These are phyloP conservation scores for Bipolaris gigantea DNA, from an alignment of 2,329 filamentous ascomycete species.

Conservation along the genomic window DNA sequence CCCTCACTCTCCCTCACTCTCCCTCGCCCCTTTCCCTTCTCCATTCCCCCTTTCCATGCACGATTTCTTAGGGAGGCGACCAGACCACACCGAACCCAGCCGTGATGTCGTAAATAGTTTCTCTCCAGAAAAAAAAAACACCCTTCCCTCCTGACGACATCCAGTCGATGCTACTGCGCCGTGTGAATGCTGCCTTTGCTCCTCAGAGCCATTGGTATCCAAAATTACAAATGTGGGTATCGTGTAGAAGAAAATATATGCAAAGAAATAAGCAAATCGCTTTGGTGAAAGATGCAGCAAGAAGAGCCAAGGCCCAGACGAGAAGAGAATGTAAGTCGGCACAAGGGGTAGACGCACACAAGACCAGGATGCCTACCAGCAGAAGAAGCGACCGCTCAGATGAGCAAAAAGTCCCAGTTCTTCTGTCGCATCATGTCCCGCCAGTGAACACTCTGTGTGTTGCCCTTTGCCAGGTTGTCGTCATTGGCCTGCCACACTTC, in stretches of 20 bases:
- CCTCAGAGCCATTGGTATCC: constrained; percentile 28
- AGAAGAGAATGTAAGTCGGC: constrained; percentile 27
- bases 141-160: constrained; percentile 29
- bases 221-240: constrained; percentile 48
- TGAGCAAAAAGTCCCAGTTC: constrained; percentile 89
- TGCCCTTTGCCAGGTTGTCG: constrained; percentile 55
- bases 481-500: constrained; percentile 82
- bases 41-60: not conserved
- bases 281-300: constrained; percentile 19
- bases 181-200: constrained; percentile 27
- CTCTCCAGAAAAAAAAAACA: constrained; percentile 6
- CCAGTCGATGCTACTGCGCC: constrained; percentile 28
- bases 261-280: constrained; percentile 41
- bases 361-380: constrained; percentile 45
- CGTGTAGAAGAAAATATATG: constrained; percentile 40
- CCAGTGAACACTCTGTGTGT: constrained; percentile 79
- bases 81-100: constrained; percentile 9
- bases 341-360: constrained; percentile 17
- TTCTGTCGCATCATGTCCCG: constrained; percentile 90
- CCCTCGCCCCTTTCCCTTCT: not conserved
- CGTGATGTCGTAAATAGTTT: constrained; percentile 34
- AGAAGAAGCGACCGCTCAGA: constrained; percentile 55
- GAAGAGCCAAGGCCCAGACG: constrained; percentile 12
- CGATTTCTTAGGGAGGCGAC: not conserved
- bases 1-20: not conserved